Evolutionary conservation across 2,329 filamentous ascomycete species (phyloP).

Genomic region (Hypoxylon sp.): DNA sequence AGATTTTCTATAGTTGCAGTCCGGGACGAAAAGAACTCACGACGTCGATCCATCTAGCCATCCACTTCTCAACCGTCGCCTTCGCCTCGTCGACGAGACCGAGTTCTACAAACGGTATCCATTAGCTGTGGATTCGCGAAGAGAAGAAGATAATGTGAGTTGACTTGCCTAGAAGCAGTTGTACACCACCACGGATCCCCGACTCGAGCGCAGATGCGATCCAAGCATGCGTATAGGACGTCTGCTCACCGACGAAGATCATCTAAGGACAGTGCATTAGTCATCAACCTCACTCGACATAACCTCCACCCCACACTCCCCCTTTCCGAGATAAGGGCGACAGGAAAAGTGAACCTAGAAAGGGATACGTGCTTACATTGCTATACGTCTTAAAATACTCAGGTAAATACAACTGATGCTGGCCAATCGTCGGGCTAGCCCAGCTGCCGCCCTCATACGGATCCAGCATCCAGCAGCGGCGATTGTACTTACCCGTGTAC

Average conservation of each 20-base stretch:
- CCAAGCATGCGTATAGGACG: constrained; percentile 80
- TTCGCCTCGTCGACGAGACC: constrained; percentile 80
- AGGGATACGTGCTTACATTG: constrained; percentile 58
- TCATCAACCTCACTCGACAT: background rate
- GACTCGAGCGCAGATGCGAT: constrained; percentile 77
- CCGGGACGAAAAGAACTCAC: constrained; percentile 36
- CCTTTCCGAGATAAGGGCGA: background rate
- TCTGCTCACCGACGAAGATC: constrained; percentile 80
- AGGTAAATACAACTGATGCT: constrained; percentile 78
- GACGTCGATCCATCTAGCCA: constrained; percentile 75
- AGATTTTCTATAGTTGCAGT: background rate
- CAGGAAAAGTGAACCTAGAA: no score
- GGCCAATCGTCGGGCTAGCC: constrained; percentile 71
- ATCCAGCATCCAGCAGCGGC: constrained; percentile 76
- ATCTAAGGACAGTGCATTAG: constrained; percentile 57
- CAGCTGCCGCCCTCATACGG: constrained; percentile 74
- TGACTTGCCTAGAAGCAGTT: constrained; percentile 69
- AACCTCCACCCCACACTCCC: no score
- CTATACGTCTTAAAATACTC: constrained; percentile 80
- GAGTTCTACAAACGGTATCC: constrained; percentile 59
- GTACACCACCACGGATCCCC: constrained; percentile 74
- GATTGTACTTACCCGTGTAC: constrained; percentile 75
- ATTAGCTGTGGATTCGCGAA: constrained; percentile 12
- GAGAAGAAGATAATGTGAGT: background rate
- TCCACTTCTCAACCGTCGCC: constrained; percentile 73